phyloP scores from a whole-genome alignment of 1,284 basidiomycete species.

The Mycena citricolor region DNA sequence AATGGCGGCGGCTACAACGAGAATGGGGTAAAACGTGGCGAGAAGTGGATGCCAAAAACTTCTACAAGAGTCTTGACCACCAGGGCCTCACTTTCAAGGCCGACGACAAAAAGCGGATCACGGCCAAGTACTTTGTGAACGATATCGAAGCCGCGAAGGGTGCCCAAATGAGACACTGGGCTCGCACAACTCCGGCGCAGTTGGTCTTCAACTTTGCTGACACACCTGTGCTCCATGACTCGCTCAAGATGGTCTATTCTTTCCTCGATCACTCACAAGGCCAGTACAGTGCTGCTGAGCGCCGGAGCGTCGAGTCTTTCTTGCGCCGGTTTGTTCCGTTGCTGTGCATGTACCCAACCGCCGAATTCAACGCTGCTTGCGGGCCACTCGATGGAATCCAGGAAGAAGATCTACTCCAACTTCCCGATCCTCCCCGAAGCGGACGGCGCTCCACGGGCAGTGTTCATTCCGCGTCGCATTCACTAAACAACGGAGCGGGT shows the following conservation, averaged over 20 bases:
- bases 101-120: conserved; percentile 96
- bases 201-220: conserved; percentile 82
- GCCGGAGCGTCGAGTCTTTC: conserved; percentile 83
- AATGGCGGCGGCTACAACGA: conserved; percentile 93
- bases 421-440: conserved; percentile 41
- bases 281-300: conserved; percentile 75
- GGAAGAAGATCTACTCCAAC: conserved; percentile 44
- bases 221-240: conserved; percentile 80
- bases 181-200: conserved; percentile 53
- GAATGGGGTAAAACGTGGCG: conserved; percentile 99
- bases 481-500: conserved; percentile 42
- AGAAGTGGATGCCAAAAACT: conserved; percentile 96
- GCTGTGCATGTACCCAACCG: conserved; percentile 74
- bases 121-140: conserved; percentile 83
- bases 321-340: conserved; percentile 83
- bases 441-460: conserved; percentile 47
- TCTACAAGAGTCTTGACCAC: conserved; percentile 96
- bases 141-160: conserved; percentile 84
- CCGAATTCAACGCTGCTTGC: conserved; percentile 78
- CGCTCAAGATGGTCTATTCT: conserved; percentile 85
- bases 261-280: conserved; percentile 86
- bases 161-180: conserved; percentile 58
- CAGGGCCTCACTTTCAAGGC: conserved; percentile 94
- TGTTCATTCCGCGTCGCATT: conserved; percentile 36
- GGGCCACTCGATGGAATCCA: conserved; percentile 48